These are phyloP conservation scores for Sporisorium exsertum DNA, from an alignment of 1,284 basidiomycete genomes.

Conservation along the genomic window DNA sequence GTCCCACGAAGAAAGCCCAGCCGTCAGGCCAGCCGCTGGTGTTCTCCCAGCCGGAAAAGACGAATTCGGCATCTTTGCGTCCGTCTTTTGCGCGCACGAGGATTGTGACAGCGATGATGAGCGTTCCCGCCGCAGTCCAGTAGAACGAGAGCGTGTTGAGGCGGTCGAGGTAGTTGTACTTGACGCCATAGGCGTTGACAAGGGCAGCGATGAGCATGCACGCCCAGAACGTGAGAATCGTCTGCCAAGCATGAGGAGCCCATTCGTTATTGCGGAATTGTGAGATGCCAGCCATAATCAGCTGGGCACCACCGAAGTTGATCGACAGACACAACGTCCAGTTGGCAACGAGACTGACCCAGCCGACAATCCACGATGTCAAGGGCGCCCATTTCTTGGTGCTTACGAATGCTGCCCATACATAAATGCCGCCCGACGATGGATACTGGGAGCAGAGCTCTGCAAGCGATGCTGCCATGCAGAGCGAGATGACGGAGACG, in stretches of 20 bases:
- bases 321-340: constrained; percentile 71
- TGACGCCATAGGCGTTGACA: constrained; percentile 65
- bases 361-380: constrained; percentile 71
- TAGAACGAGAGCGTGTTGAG: constrained; percentile 70
- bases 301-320: constrained; percentile 72
- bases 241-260: constrained; percentile 59
- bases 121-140: constrained; percentile 71
- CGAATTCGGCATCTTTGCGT: constrained; percentile 70
- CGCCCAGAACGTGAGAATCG: constrained; percentile 71
- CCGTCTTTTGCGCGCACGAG: constrained; percentile 70
- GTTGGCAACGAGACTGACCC: constrained; percentile 72
- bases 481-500: constrained; percentile 71
- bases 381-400: constrained; percentile 71
- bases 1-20: constrained; percentile 70
- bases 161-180: constrained; percentile 54
- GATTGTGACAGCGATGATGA: constrained; percentile 71
- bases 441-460: constrained; percentile 72
- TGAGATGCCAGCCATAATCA: constrained; percentile 72
- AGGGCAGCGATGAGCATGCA: constrained; percentile 69
- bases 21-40: constrained; percentile 62
- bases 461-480: constrained; percentile 71
- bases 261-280: constrained; percentile 66
- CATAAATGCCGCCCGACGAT: constrained; percentile 72
- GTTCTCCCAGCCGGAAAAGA: constrained; percentile 69
- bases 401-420: constrained; percentile 71